phyloP scores from a whole-genome alignment of 1,284 basidiomycete species.

The Microbotryomycetes sp. region DNA sequence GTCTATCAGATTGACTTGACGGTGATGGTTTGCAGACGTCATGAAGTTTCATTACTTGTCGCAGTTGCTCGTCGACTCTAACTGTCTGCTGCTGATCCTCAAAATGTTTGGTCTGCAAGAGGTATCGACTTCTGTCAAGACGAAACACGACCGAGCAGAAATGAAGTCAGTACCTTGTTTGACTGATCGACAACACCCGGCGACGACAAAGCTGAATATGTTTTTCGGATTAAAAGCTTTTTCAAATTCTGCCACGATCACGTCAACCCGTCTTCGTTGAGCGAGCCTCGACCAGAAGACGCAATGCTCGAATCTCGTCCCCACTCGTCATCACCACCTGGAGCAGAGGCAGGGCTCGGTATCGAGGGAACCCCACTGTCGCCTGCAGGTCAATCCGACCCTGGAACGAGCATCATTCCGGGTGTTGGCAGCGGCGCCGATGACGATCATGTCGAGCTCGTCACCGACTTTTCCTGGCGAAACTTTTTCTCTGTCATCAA shows the following conservation, averaged over 20 bases:
- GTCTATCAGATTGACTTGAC: no score
- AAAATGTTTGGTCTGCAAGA: conserved; percentile 99
- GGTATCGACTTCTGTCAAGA: conserved; percentile 69
- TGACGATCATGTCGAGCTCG: conserved; percentile 80
- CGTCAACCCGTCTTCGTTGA: conserved; percentile 19
- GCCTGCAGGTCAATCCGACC: not conserved
- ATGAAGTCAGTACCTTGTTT: conserved; percentile 56
- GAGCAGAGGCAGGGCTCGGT: not conserved
- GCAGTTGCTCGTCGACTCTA: conserved; percentile 88
- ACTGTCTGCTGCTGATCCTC: conserved; percentile 84
- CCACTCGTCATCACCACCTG: not conserved
- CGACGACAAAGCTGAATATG: no score
- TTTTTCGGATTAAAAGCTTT: conserved; percentile 47
- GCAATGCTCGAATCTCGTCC: conserved; percentile 51
- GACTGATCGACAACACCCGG: no score
- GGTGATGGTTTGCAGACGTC: conserved; percentile 53
- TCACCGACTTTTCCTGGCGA: conserved; percentile 93
- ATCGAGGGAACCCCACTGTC: not conserved
- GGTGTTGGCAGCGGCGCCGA: conserved; percentile 28
- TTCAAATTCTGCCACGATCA: conserved; percentile 85
- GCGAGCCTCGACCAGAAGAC: conserved; percentile 41
- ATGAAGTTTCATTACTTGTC: conserved; percentile 99
- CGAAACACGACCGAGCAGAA: conserved; percentile 81
- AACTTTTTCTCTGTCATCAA: conserved; percentile 99
- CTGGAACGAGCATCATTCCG: not conserved